Percentiles rank a stretch among this genome's conserved stretches.
These are phyloP conservation scores for Serendipita indica DNA, from an alignment of 768 basidiomycete species.

Conservation along the genomic window DNA sequence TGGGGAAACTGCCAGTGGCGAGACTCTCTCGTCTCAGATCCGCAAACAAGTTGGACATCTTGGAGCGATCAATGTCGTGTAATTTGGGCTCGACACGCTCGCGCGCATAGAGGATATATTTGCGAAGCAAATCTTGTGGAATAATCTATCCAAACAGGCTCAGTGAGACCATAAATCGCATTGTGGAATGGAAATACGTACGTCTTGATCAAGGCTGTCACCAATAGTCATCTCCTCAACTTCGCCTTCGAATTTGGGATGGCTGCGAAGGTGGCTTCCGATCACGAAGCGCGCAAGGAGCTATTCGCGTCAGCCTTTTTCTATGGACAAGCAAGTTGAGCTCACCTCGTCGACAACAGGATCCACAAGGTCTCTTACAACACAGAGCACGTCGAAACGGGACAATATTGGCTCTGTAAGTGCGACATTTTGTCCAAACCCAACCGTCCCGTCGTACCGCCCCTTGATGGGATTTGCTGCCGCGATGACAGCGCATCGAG, in stretches of 20 bases:
- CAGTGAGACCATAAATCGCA: not conserved
- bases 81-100: slow-evolving; percentile 88
- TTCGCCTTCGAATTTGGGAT: slow-evolving; percentile 79
- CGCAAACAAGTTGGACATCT: slow-evolving; percentile 82
- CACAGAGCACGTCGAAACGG: slow-evolving; percentile 94
- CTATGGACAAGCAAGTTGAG: no score
- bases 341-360: slow-evolving; percentile 76
- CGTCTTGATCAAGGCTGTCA: slow-evolving; percentile 79
- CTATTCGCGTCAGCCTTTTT: not conserved
- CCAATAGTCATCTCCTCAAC: slow-evolving; percentile 89
- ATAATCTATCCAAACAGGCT: slow-evolving; percentile 49
- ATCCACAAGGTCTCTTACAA: slow-evolving; percentile 95
- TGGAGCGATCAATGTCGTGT: slow-evolving; percentile 90
- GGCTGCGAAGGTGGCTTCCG: slow-evolving; percentile 85
- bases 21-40: slow-evolving; percentile 92
- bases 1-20: slow-evolving; percentile 96
- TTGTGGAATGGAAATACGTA: slow-evolving; percentile 27
- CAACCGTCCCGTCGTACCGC: slow-evolving; percentile 94
- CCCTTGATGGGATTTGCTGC: slow-evolving; percentile 97
- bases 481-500: slow-evolving; percentile 92
- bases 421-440: slow-evolving; percentile 97
- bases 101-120: slow-evolving; percentile 98
- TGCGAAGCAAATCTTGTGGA: slow-evolving; percentile 87
- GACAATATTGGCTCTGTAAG: slow-evolving; percentile 96
- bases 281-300: slow-evolving; percentile 95